A percentile compares a stretch with the other conserved stretches of the same genome.
These are phyloP conservation scores for Debaryomyces subglobosus DNA, from an alignment of 1,139 yeast genomes.

Conservation along the genomic window DNA sequence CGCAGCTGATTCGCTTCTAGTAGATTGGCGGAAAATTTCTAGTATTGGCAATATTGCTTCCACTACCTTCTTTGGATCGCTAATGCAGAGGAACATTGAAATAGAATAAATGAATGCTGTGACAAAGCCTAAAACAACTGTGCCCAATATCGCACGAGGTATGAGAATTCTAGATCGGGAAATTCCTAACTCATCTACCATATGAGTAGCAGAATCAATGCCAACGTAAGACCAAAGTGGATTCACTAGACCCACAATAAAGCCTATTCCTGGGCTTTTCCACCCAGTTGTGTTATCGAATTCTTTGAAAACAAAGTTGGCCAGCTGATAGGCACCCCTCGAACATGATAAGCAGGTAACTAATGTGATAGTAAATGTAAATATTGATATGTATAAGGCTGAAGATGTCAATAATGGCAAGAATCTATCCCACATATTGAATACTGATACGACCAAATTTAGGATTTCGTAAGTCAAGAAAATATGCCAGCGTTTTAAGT, in stretches of 20 bases:
- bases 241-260: constrained; percentile 65
- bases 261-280: constrained; percentile 60
- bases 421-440: constrained; percentile 61
- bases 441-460: constrained; percentile 45
- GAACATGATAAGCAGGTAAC: constrained; percentile 60
- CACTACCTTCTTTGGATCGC: constrained; percentile 50
- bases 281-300: constrained; percentile 70
- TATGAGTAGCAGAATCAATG: constrained; percentile 68
- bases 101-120: constrained; percentile 63
- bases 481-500: constrained; percentile 55
- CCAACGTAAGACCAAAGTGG: constrained; percentile 76
- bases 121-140: constrained; percentile 66
- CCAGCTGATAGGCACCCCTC: constrained; percentile 53
- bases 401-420: constrained; percentile 55
- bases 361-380: constrained; percentile 57
- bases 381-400: constrained; percentile 57
- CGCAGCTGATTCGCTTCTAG: constrained; percentile 59
- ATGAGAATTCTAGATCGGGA: constrained; percentile 57
- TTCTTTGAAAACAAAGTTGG: constrained; percentile 62
- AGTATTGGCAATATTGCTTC: constrained; percentile 64
- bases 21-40: constrained; percentile 63
- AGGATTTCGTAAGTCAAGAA: constrained; percentile 52
- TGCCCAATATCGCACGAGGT: constrained; percentile 65
- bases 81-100: constrained; percentile 64
- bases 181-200: constrained; percentile 63